Percentiles rank a stretch among this genome's conserved stretches.
Evolutionary conservation across 2,329 filamentous ascomycete genomes (phyloP).

Genomic region (Leptosphaerulina australis): DNA sequence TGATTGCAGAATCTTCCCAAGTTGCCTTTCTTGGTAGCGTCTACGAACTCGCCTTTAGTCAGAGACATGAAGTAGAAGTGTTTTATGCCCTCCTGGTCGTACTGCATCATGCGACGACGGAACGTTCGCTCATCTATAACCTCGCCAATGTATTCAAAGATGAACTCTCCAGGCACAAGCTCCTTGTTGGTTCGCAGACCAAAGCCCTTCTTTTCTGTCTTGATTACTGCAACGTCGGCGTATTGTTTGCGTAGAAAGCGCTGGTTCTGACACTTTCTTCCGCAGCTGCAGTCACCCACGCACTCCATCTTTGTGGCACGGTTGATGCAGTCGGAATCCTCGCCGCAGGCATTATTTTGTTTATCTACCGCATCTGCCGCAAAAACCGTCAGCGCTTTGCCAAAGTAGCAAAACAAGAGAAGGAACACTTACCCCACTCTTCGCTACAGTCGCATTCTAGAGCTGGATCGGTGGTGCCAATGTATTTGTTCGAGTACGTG

Average conservation of each 20-base stretch:
- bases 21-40: constrained; percentile 96
- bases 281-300: constrained; percentile 84
- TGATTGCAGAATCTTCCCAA: constrained; percentile 98
- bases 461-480: constrained; percentile 90
- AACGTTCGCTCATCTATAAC: constrained; percentile 94
- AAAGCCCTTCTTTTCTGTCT: constrained; percentile 97
- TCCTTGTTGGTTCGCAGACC: constrained; percentile 82
- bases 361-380: constrained; percentile 56
- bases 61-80: constrained; percentile 99
- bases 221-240: constrained; percentile 90
- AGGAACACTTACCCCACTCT: constrained; percentile 80
- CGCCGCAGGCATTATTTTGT: constrained; percentile 84
- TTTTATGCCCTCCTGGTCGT: constrained; percentile 95
- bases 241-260: constrained; percentile 91
- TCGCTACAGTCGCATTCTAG: constrained; percentile 94
- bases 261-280: constrained; percentile 87
- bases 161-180: constrained; percentile 83
- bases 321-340: constrained; percentile 98
- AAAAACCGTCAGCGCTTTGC: constrained; percentile 40
- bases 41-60: constrained; percentile 93
- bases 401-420: neutral
- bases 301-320: constrained; percentile 98
- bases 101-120: constrained; percentile 86
- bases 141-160: constrained; percentile 98
- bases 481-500: constrained; percentile 87